Conservation (phyloP, 768 basidiomycete genomes). For the Cystofilobasidium bisporidii region DNA sequence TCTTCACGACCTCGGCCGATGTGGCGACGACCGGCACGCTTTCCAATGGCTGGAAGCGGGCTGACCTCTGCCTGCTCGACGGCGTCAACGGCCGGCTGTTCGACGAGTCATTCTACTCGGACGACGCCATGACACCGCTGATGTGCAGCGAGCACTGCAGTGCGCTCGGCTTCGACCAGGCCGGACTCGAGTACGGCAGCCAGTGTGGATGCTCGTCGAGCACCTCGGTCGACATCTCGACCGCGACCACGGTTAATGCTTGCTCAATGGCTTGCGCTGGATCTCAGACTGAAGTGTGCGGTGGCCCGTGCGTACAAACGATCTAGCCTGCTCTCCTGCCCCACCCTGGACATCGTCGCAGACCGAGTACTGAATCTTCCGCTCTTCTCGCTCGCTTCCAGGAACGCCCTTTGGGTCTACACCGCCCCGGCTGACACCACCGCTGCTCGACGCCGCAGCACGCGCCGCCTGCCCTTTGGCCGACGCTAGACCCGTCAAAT, state of each 20-base stretch:
- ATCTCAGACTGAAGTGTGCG: constrained; percentile 11
- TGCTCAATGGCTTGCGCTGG: constrained; percentile 20
- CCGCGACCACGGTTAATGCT: constrained; percentile 15
- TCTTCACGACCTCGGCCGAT: constrained; percentile 15
- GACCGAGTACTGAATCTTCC: too few species aligned
- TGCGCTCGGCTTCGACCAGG: not conserved
- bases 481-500: not conserved
- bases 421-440: not conserved
- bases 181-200: not conserved
- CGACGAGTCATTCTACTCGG: not conserved
- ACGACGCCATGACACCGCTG: not conserved
- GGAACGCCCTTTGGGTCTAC: not conserved
- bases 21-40: not conserved
- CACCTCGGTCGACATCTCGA: not conserved
- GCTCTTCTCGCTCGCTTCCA: too few species aligned
- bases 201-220: constrained; percentile 6
- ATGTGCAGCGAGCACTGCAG: not conserved
- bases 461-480: not conserved
- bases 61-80: not conserved
- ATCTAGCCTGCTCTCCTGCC: too few species aligned
- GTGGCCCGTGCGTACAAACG: constrained; percentile 21
- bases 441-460: not conserved
- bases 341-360: too few species aligned
- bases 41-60: not conserved
- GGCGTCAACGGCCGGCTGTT: not conserved